Percentiles rank a stretch among this genome's conserved stretches.
Evolutionary conservation across 2,329 filamentous ascomycete species (phyloP).

Genomic region (Xylariaceae sp.): DNA sequence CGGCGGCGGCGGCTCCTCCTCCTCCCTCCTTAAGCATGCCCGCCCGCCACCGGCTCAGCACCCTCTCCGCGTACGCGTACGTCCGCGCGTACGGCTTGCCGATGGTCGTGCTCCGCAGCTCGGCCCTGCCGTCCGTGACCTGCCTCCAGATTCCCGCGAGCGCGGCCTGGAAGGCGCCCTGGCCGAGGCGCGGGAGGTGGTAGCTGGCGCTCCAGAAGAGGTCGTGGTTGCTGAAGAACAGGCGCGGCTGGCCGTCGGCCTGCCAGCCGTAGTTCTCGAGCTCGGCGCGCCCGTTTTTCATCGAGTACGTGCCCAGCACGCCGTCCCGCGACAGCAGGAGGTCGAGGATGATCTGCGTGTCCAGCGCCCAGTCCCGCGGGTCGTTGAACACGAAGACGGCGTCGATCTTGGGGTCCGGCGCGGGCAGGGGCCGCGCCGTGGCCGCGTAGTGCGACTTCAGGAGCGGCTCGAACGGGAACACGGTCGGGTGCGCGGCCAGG

Average conservation of each 20-base stretch:
- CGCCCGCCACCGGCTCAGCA: conserved; percentile 67
- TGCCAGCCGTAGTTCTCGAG: conserved; percentile 81
- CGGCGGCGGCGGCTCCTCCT: conserved; percentile 15
- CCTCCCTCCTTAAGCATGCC: conserved; percentile 47
- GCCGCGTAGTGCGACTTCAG: conserved; percentile 65
- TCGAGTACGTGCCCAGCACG: conserved; percentile 78
- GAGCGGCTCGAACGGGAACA: conserved; percentile 83
- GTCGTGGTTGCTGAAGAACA: conserved; percentile 92
- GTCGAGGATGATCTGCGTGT: conserved; percentile 84
- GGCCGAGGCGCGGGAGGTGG: conserved; percentile 84
- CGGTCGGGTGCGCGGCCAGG: conserved; percentile 70
- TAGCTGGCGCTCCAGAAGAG: conserved; percentile 87
- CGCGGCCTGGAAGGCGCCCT: conserved; percentile 87
- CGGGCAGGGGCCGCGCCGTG: conserved; percentile 64
- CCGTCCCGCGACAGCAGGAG: conserved; percentile 80
- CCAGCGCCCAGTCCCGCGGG: conserved; percentile 92
- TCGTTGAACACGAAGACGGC: conserved; percentile 95
- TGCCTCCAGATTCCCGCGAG: conserved; percentile 80
- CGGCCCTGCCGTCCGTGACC: conserved; percentile 65
- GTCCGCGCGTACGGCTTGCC: conserved; percentile 83
- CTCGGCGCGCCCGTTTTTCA: conserved; percentile 68
- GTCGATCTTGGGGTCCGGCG: conserved; percentile 71
- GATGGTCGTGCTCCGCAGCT: conserved; percentile 69
- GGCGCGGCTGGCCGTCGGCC: conserved; percentile 75
- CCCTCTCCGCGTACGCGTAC: conserved; percentile 82